Evolutionary conservation across 2,329 filamentous ascomycete species (phyloP).

Genomic region (Fusarium avenaceum): DNA sequence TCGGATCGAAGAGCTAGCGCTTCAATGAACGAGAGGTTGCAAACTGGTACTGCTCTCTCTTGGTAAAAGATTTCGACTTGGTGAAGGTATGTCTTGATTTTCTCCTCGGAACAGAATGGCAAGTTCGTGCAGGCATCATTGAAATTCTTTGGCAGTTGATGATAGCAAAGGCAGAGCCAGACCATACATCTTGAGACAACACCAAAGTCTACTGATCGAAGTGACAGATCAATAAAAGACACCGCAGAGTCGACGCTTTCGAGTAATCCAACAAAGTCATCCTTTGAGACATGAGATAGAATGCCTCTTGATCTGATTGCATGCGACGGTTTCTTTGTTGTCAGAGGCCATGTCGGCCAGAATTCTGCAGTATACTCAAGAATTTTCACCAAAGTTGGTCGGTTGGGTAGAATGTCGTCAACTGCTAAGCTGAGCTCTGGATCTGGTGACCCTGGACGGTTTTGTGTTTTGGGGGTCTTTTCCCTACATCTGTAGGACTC

Average conservation of each 20-base stretch:
- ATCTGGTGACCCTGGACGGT: not conserved
- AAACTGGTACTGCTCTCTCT: constrained; percentile 35
- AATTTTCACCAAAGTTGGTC: constrained; percentile 10
- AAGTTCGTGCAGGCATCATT: constrained; percentile 50
- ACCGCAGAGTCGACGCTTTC: not conserved
- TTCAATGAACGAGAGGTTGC: constrained; percentile 64
- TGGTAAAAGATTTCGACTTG: constrained; percentile 13
- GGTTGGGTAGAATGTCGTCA: constrained; percentile 1
- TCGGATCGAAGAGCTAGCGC: constrained; percentile 65
- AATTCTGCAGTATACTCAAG: constrained; percentile 29
- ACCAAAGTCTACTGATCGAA: constrained; percentile 8
- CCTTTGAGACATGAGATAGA: not conserved
- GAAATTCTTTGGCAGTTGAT: constrained; percentile 55
- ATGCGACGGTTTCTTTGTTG: not conserved
- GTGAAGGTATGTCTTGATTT: constrained; percentile 8
- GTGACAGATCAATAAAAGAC: constrained; percentile 6
- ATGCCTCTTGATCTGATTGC: not conserved
- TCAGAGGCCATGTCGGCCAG: constrained; percentile 39
- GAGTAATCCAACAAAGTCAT: constrained; percentile 6
- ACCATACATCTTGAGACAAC: constrained; percentile 55
- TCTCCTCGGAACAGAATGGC: constrained; percentile 50
- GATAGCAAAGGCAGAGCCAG: constrained; percentile 58
- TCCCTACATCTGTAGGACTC: not conserved
- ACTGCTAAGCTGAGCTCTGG: not conserved
- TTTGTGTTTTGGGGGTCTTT: not conserved